Base-by-base conservation (phyloP, 306 rosid genomes). In the Castanospermum australe region DNA sequence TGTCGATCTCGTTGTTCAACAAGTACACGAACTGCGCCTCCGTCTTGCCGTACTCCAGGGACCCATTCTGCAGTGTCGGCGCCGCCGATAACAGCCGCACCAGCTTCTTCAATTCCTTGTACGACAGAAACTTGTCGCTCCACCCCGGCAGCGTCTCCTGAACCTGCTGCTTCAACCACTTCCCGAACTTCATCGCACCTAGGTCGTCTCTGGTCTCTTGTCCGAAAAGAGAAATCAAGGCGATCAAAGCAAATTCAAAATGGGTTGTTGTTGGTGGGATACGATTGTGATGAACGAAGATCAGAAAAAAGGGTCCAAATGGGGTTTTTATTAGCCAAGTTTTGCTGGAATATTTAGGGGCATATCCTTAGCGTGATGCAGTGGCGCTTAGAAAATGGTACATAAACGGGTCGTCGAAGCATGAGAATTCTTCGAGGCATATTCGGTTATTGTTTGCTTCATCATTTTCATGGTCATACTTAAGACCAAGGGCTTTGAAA, bases 151-250 rank as follows among this genome's bases (percentile, higher is more conserved):
- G 18, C 0, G 97, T 83, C 35, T 90, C 93, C 22, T 83, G 81
- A 45, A 89, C 87, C 48, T 91, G 99, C 20, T 91, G 89, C 84
- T 94, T 94, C 61, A 94, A 32, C 4, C 93, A 78, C 86, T 94
- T 94, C 25, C 99, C 97, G 21, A 94, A 94, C 78, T 94, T 94
- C 99, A 94, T 88, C 21, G n/a, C n/a, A n/a, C n/a, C n/a, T n/a
- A n/a, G n/a, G n/a, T n/a, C n/a, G n/a, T n/a, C n/a, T n/a, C n/a
- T n/a, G n/a, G n/a, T n/a, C n/a, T n/a, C n/a, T n/a, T n/a, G n/a
- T n/a, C n/a, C n/a, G n/a, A n/a, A n/a, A n/a, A n/a, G n/a, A n/a
- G n/a, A n/a, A n/a, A n/a, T n/a, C n/a, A n/a, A n/a, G n/a, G n/a
- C n/a, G 70, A 63, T 22, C 6, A 61, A 20, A 14, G 18, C 64